Conservation (phyloP, 345 rosid species). For the Angophora floribunda region DNA sequence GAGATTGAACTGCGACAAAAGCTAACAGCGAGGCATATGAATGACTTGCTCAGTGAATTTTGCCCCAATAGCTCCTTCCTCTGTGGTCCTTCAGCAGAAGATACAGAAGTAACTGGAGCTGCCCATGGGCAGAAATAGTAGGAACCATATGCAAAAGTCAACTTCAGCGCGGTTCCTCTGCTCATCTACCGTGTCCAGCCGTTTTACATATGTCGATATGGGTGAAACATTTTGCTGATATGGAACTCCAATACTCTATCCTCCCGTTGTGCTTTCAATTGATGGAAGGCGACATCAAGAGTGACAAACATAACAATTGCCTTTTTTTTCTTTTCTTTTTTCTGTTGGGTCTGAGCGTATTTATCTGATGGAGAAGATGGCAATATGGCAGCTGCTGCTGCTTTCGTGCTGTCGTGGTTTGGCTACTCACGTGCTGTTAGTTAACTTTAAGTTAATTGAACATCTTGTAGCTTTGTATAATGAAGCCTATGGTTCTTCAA, state of each 20-base stretch:
- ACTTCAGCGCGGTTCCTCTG: background rate
- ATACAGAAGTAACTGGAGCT: background rate
- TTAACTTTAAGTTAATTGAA: background rate
- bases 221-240: background rate
- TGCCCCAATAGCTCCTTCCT: conserved; percentile 6
- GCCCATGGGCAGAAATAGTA: background rate
- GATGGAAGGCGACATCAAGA: background rate
- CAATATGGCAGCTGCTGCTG: background rate
- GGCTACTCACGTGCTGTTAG: background rate
- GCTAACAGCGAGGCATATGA: background rate
- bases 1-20: background rate
- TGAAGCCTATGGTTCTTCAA: background rate
- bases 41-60: background rate
- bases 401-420: background rate
- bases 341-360: background rate
- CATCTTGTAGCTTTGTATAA: background rate
- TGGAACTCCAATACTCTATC: background rate
- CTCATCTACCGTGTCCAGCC: background rate
- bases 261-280: background rate
- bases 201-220: background rate
- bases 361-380: background rate
- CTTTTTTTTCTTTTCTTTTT: background rate
- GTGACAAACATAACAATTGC: background rate
- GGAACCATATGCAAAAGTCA: background rate
- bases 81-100: background rate